These are phyloP conservation scores for Aschersonia sp. DNA, from an alignment of 2,329 filamentous ascomycete genomes.

Conservation along the genomic window DNA sequence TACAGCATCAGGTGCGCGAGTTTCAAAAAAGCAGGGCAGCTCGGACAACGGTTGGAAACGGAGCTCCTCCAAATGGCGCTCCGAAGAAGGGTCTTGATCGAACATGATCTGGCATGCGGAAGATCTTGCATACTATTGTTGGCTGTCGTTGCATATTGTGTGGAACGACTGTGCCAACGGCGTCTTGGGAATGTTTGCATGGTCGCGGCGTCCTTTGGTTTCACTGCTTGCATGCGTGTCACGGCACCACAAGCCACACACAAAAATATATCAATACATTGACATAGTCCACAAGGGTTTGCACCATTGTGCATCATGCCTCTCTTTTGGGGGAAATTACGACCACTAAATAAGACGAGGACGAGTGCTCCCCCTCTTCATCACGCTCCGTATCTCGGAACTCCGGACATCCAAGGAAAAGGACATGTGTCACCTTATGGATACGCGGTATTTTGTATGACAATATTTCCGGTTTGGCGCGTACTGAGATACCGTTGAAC, in stretches of 20 bases:
- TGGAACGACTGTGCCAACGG: neutral
- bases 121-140: no score
- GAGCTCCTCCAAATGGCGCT: conserved; percentile 6
- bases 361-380: no score
- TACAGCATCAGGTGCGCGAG: conserved; percentile 4
- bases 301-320: neutral
- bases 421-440: no score
- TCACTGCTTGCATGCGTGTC: neutral
- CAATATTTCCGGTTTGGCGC: no score
- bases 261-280: neutral
- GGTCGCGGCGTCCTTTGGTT: neutral
- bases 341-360: no score
- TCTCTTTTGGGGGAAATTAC: no score
- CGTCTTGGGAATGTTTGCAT: conserved; percentile 1
- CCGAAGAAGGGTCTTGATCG: conserved; percentile 9
- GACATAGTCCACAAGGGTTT: neutral
- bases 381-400: no score
- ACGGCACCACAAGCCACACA: neutral
- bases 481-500: no score
- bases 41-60: neutral
- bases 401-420: no score
- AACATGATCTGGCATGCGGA: conserved; percentile 4
- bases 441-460: no score
- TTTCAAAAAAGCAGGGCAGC: neutral
- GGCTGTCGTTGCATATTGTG: no score